These are phyloP conservation scores for Flaveria ramosissima DNA, from an alignment of 129 eudicot genomes.

Conservation along the genomic window DNA sequence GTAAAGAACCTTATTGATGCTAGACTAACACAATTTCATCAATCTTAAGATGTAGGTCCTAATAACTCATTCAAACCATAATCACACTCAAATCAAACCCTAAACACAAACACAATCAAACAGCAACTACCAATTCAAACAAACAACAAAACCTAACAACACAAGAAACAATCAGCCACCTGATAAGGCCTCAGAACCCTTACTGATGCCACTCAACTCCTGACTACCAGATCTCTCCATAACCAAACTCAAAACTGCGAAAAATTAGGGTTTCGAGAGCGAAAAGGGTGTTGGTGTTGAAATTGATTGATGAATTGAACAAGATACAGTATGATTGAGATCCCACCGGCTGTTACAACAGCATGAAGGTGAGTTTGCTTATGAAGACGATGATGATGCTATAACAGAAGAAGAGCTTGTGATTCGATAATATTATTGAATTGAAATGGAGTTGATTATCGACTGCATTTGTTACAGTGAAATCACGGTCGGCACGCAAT, in stretches of 20 bases:
- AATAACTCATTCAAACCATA: conserved; percentile 3
- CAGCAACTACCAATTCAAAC: background rate
- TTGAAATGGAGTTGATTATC: background rate
- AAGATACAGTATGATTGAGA: background rate
- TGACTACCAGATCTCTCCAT: conserved; percentile 40
- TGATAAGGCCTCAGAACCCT: conserved; percentile 4
- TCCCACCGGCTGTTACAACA: conserved; percentile 8
- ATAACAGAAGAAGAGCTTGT: background rate
- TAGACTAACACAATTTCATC: background rate
- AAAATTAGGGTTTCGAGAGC: conserved; percentile 30
- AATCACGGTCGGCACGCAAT: conserved; percentile 7
- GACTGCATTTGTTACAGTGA: conserved; percentile 8
- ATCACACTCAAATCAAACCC: conserved; percentile 11
- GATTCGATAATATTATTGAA: background rate
- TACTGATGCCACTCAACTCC: conserved; percentile 8
- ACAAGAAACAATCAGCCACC: conserved; percentile 21
- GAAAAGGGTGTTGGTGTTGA: conserved; percentile 9
- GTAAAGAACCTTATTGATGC: no score
- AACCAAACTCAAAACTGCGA: background rate
- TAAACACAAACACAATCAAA: background rate
- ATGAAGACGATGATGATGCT: conserved; percentile 28
- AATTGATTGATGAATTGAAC: conserved; percentile 16
- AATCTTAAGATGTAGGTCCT: background rate
- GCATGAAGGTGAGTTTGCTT: conserved; percentile 20
- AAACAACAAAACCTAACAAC: background rate